These are phyloP conservation scores for Cupressus sempervirens DNA, from an alignment of 75 land plant genomes.

Conservation along the genomic window DNA sequence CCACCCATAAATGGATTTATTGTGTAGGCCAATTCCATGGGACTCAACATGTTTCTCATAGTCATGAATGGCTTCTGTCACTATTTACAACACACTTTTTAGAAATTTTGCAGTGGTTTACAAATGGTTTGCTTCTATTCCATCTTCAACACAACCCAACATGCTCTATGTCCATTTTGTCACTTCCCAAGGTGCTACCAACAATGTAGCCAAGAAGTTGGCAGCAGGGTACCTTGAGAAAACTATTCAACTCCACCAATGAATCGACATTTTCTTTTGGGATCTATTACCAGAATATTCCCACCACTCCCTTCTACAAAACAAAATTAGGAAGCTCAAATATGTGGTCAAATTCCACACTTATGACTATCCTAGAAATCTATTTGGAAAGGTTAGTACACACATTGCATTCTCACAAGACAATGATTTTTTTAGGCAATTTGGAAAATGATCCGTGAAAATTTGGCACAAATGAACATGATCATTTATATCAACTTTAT, in stretches of 20 bases:
- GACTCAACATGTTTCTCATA: constrained; percentile 15
- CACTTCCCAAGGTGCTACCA: constrained; percentile 45
- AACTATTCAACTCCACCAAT: constrained; percentile 47
- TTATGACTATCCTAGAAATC: too few species aligned
- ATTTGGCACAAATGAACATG: too few species aligned
- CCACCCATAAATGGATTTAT: constrained; percentile 57
- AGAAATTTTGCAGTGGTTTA: constrained; percentile 39
- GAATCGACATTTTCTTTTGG: too few species aligned
- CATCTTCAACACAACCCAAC: constrained; percentile 61
- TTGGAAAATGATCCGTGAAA: too few species aligned
- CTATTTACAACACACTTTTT: constrained; percentile 39
- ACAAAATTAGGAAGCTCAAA: too few species aligned
- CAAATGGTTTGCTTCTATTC: constrained; percentile 60
- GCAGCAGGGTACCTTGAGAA: constrained; percentile 40
- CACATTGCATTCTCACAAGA: too few species aligned
- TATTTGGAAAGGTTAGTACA: too few species aligned
- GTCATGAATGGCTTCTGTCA: constrained; percentile 65
- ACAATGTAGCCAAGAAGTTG: constrained; percentile 35
- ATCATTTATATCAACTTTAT: too few species aligned
- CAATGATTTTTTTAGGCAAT: too few species aligned
- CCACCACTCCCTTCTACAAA: too few species aligned
- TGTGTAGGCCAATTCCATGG: constrained; percentile 35
- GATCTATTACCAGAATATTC: too few species aligned
- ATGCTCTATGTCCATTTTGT: constrained; percentile 51
- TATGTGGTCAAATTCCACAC: too few species aligned